Evolutionary conservation across 352 stramenopile species (phyloP).

Genomic region (Phytopythium sindhum): DNA sequence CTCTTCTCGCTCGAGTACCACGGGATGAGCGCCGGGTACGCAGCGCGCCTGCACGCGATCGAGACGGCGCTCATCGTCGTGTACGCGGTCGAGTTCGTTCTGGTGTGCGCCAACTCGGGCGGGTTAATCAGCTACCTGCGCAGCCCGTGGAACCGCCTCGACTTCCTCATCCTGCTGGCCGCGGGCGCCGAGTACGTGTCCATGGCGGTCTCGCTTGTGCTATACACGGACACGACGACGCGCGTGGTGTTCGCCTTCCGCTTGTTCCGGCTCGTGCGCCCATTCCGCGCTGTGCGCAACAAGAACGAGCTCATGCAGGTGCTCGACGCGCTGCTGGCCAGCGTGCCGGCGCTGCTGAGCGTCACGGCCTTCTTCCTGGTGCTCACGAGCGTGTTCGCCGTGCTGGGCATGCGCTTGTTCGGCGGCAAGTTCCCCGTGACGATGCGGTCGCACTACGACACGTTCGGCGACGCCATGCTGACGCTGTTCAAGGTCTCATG

Average conservation of each 20-base stretch:
- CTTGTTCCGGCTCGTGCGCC: slow-evolving; percentile 68
- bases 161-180: slow-evolving; percentile 66
- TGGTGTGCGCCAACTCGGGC: slow-evolving; percentile 48
- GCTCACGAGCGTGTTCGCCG: slow-evolving; percentile 76
- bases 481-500: slow-evolving; percentile 86
- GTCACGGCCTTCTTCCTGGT: slow-evolving; percentile 56
- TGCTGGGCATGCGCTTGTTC: slow-evolving; percentile 83
- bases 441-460: slow-evolving; percentile 80
- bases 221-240: slow-evolving; percentile 65
- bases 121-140: slow-evolving; percentile 68
- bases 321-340: slow-evolving; percentile 65
- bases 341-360: slow-evolving; percentile 65
- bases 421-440: slow-evolving; percentile 64
- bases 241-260: slow-evolving; percentile 76
- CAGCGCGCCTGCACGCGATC: slow-evolving; percentile 50
- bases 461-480: slow-evolving; percentile 79
- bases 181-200: slow-evolving; percentile 66
- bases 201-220: slow-evolving; percentile 48
- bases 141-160: slow-evolving; percentile 79
- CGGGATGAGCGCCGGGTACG: slow-evolving; percentile 57
- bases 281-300: slow-evolving; percentile 73
- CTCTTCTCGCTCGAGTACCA: slow-evolving; percentile 80
- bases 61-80: slow-evolving; percentile 72
- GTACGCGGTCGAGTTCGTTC: slow-evolving; percentile 64
- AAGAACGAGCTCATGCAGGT: slow-evolving; percentile 74